These are phyloP conservation scores for Lachnellula cervina DNA, from an alignment of 2,329 filamentous ascomycete species.

Conservation along the genomic window DNA sequence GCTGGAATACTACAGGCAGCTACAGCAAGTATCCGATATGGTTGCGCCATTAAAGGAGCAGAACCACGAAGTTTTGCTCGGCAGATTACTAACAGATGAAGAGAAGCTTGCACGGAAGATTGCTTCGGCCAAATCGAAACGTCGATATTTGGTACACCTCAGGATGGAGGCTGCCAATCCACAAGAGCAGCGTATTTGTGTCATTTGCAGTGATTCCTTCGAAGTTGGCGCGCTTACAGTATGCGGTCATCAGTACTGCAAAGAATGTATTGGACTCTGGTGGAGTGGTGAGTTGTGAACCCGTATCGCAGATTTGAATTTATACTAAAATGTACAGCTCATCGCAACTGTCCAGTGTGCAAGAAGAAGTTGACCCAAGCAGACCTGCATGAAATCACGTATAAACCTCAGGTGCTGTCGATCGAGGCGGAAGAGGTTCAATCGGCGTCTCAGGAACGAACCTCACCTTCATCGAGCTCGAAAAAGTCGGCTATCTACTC, in stretches of 20 bases:
- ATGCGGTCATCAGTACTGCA: constrained; percentile 90
- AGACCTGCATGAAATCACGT: constrained; percentile 79
- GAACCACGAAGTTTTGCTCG: constrained; percentile 20
- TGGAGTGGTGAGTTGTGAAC: constrained; percentile 43
- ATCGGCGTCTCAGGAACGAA: constrained; percentile 26
- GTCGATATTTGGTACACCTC: constrained; percentile 59
- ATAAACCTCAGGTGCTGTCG: constrained; percentile 70
- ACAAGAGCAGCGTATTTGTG: constrained; percentile 65
- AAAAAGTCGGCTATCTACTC: constrained; percentile 62
- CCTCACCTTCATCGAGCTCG: constrained; percentile 11
- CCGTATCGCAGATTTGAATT: background rate
- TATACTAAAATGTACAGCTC: constrained; percentile 34
- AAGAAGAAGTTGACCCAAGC: constrained; percentile 60
- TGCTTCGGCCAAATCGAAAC: constrained; percentile 62
- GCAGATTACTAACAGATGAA: constrained; percentile 55
- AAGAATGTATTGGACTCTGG: constrained; percentile 80
- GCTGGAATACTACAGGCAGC: constrained; percentile 82
- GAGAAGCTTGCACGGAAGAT: constrained; percentile 52
- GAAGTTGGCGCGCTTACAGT: constrained; percentile 76
- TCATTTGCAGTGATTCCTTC: constrained; percentile 79
- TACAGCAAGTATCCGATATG: constrained; percentile 86
- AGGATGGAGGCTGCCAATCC: constrained; percentile 42
- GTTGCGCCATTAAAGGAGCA: constrained; percentile 68
- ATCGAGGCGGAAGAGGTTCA: constrained; percentile 54
- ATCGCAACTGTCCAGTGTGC: constrained; percentile 79